Evolutionary conservation across 1,284 basidiomycete genomes (phyloP).

Genomic region (Afroboletus lepidellus): DNA sequence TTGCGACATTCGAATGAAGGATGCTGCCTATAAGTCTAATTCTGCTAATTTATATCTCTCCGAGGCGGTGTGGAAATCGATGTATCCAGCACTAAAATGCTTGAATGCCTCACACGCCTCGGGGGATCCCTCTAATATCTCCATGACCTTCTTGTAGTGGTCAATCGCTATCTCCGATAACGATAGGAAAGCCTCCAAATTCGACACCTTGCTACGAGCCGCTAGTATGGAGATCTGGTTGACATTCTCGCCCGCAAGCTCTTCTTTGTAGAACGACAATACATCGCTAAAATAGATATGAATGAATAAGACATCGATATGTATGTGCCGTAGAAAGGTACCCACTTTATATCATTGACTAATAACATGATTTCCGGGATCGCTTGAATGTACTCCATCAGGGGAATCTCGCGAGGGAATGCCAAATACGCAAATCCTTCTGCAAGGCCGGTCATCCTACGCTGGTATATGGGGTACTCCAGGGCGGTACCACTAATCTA

Average conservation of each 20-base stretch:
- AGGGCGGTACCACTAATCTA: conserved; percentile 4
- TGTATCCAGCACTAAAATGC: neutral
- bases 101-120: neutral
- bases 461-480: neutral
- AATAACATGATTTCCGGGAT: neutral
- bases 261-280: neutral
- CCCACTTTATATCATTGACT: neutral
- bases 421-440: neutral
- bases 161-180: neutral
- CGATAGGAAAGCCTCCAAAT: conserved; percentile 12
- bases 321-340: neutral
- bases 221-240: conserved; percentile 26
- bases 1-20: neutral
- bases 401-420: neutral
- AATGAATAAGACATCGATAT: neutral
- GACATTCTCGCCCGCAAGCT: neutral
- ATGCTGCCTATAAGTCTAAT: neutral
- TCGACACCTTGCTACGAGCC: conserved; percentile 11
- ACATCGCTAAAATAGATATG: conserved; percentile 22
- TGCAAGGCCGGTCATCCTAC: neutral
- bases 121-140: neutral
- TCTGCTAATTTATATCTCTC: neutral
- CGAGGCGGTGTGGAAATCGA: neutral
- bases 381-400: neutral
- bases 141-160: neutral